Percentiles rank a stretch among this genome's conserved stretches.
These are phyloP conservation scores for Globisporangium iwayamae DNA, from an alignment of 352 stramenopile genomes.

Conservation along the genomic window DNA sequence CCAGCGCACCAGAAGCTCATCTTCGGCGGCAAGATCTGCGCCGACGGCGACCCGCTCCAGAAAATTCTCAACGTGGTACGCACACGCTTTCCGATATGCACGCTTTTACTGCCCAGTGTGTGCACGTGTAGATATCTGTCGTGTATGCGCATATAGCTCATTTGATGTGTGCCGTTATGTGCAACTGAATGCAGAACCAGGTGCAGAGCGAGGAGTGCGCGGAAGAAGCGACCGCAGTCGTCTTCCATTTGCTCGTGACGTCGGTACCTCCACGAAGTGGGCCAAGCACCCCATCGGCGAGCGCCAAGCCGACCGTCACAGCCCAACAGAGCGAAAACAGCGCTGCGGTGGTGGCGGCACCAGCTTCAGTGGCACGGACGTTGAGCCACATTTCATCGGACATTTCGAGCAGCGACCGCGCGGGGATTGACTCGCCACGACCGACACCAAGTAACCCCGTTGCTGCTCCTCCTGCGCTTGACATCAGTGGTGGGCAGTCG, in stretches of 20 bases:
- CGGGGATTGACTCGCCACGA: constrained; percentile 14
- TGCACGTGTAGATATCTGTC: not conserved
- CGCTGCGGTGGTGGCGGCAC: not conserved
- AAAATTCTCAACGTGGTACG: constrained; percentile 24
- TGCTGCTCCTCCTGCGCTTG: not conserved
- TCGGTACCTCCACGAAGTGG: constrained; percentile 19
- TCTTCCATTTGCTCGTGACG: constrained; percentile 76
- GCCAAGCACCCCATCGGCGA: constrained; percentile 17
- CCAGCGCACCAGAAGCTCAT: constrained; percentile 77
- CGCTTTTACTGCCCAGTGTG: not conserved
- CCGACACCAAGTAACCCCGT: constrained; percentile 3
- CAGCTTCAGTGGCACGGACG: constrained; percentile 7
- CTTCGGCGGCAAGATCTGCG: constrained; percentile 85
- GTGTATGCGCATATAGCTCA: not conserved
- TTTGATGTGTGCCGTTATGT: not conserved
- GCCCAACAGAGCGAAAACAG: not conserved
- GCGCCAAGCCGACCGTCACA: not conserved
- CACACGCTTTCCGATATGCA: too few species aligned
- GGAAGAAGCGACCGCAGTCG: constrained; percentile 34
- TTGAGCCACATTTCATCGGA: not conserved
- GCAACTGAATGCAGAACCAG: constrained; percentile 25
- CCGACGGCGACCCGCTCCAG: constrained; percentile 46
- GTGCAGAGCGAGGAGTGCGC: constrained; percentile 25
- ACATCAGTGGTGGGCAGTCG: not conserved
- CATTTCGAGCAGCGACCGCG: not conserved